These are phyloP conservation scores for Plasmodium ovale DNA, from an alignment of 169 alveolate genomes.

Conservation along the genomic window DNA sequence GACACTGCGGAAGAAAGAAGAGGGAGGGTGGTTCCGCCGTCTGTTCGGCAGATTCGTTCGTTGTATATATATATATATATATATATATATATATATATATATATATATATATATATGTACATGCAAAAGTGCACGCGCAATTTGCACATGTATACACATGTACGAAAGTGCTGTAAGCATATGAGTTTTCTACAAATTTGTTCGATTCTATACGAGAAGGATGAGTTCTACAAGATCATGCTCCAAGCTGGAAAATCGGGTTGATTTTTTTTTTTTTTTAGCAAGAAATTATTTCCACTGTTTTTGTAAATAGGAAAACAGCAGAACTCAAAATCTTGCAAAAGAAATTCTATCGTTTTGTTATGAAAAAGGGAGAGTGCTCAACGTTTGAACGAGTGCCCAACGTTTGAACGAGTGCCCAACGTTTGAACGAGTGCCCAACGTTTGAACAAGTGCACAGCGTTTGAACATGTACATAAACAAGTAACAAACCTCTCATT, in stretches of 20 bases:
- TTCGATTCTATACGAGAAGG: conserved; percentile 61
- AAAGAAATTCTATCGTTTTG: not conserved
- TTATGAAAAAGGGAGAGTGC: not conserved
- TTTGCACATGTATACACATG: not conserved
- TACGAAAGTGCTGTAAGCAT: no score
- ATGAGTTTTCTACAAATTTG: no score
- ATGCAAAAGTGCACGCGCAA: not conserved
- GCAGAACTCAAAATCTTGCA: conserved; percentile 76
- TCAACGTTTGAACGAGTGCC: no score
- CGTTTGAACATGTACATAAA: no score
- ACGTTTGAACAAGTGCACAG: no score
- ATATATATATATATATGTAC: no score
- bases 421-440: no score
- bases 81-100: not conserved
- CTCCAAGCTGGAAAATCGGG: conserved; percentile 74
- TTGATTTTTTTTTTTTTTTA: conserved; percentile 4
- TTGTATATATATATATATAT: not conserved
- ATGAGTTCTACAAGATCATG: not conserved
- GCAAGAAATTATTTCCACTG: conserved; percentile 72
- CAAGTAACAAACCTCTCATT: no score
- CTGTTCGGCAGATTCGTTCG: not conserved
- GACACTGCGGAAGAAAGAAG: no score
- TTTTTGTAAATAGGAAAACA: not conserved
- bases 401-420: no score
- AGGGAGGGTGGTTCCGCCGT: not conserved